phyloP scores from a whole-genome alignment of 2,329 filamentous ascomycete species.

The Botryotinia globosa region DNA sequence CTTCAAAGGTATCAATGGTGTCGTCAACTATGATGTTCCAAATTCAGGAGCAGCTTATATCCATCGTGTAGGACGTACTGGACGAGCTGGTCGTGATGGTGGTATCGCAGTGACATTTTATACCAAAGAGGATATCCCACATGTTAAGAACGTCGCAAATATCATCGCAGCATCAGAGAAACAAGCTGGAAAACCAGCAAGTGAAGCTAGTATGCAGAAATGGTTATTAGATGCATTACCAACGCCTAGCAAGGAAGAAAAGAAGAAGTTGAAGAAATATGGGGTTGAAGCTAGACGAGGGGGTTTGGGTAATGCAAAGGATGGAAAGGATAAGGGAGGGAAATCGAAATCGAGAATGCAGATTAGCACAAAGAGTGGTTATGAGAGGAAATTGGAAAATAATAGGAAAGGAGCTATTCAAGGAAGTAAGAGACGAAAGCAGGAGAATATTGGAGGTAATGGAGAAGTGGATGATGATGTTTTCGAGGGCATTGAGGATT shows the following conservation, averaged over 20 bases:
- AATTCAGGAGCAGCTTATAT: slow-evolving; percentile 88
- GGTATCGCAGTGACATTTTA: slow-evolving; percentile 93
- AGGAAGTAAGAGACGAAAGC: slow-evolving; percentile 54
- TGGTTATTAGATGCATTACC: slow-evolving; percentile 90
- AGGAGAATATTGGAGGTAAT: slow-evolving; percentile 35
- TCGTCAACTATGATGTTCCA: slow-evolving; percentile 97
- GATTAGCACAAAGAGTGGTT: slow-evolving; percentile 83
- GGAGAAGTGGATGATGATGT: slow-evolving; percentile 32
- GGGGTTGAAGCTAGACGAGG: slow-evolving; percentile 72
- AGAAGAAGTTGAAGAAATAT: slow-evolving; percentile 74
- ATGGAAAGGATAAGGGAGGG: slow-evolving; percentile 32
- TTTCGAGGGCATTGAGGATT: slow-evolving; percentile 52
- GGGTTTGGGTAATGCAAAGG: slow-evolving; percentile 41
- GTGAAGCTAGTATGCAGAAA: slow-evolving; percentile 63
- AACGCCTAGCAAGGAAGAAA: slow-evolving; percentile 76
- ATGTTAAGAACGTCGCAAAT: slow-evolving; percentile 87
- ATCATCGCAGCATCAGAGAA: slow-evolving; percentile 83
- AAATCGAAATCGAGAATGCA: slow-evolving; percentile 42
- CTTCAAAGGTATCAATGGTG: slow-evolving; percentile 90
- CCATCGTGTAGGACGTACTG: slow-evolving; percentile 88
- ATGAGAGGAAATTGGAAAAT: slow-evolving; percentile 66
- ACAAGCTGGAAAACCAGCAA: slow-evolving; percentile 53
- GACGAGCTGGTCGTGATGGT: slow-evolving; percentile 80
- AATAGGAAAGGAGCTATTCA: slow-evolving; percentile 62
- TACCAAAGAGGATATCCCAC: slow-evolving; percentile 89